Conservation (phyloP, 2,329 filamentous ascomycete genomes). For the Epichloe festucae region DNA sequence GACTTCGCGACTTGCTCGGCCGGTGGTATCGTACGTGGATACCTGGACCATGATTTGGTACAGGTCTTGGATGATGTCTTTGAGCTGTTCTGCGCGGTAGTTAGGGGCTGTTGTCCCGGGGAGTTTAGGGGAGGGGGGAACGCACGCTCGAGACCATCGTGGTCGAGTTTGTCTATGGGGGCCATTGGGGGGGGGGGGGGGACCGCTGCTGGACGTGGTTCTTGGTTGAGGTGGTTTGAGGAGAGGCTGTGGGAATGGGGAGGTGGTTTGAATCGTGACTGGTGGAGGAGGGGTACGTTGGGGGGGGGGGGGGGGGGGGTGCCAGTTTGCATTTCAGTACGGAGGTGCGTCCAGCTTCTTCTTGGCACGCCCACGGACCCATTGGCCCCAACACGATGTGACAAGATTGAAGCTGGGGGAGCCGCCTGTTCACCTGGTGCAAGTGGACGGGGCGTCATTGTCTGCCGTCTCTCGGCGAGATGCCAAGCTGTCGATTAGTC, state of each 20-base stretch:
- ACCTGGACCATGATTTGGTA: conserved; percentile 52
- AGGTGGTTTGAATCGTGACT: no score
- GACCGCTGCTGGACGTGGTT: neutral
- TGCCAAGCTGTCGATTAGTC: no score
- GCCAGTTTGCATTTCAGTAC: no score
- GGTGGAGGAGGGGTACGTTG: no score
- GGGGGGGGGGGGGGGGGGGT: no score
- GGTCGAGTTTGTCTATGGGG: conserved; percentile 26
- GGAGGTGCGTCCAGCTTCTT: no score
- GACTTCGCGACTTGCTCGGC: conserved; percentile 39
- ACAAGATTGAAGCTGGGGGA: no score
- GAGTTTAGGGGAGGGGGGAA: neutral
- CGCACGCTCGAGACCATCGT: conserved; percentile 28
- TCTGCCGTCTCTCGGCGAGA: no score
- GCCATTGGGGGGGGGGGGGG: conserved; percentile 14
- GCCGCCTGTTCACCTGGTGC: no score
- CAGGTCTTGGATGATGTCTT: conserved; percentile 49
- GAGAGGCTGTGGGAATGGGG: neutral
- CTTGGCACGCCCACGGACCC: no score
- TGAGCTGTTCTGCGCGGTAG: conserved; percentile 36
- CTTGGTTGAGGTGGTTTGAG: neutral
- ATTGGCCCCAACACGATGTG: no score
- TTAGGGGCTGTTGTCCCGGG: neutral
- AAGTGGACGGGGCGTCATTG: no score
- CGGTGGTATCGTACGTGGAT: conserved; percentile 43